These are phyloP conservation scores for Aegilops longissima DNA, from an alignment of 176 grass and related monocot genomes.

Conservation along the genomic window DNA sequence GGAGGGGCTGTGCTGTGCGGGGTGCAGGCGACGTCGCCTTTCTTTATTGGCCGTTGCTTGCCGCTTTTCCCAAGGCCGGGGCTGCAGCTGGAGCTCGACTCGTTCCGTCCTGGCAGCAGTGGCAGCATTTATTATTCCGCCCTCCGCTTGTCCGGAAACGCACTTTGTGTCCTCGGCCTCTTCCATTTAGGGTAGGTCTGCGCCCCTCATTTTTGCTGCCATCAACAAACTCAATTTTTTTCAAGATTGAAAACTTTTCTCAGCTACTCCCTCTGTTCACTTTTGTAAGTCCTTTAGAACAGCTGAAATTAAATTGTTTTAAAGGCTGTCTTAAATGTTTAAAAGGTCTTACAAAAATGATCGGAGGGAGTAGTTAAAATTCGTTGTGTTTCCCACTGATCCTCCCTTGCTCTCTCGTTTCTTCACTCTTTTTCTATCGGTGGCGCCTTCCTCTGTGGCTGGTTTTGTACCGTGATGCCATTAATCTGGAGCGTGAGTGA, in stretches of 20 bases:
- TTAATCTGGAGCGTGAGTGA: no score
- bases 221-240: background rate
- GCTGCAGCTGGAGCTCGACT: background rate
- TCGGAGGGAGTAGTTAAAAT: no score
- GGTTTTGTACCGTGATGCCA: no score
- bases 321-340: no score
- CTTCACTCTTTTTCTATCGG: background rate
- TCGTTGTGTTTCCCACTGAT: background rate
- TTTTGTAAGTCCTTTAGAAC: no score
- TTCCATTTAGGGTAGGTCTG: conserved; percentile 5
- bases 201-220: background rate
- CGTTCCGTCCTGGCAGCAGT: background rate
- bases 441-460: background rate
- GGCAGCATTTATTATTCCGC: background rate
- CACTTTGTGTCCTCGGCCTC: background rate
- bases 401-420: background rate
- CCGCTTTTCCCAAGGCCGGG: conserved; percentile 31
- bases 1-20: background rate
- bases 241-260: no score
- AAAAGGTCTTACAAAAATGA: no score
- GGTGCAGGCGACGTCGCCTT: conserved; percentile 39
- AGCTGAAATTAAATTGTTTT: no score
- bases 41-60: conserved; percentile 61
- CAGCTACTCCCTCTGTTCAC: no score
- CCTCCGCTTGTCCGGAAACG: background rate